Evolutionary conservation across 148 eudicot genomes (phyloP).

Genomic region (Spergularia bocconei): DNA sequence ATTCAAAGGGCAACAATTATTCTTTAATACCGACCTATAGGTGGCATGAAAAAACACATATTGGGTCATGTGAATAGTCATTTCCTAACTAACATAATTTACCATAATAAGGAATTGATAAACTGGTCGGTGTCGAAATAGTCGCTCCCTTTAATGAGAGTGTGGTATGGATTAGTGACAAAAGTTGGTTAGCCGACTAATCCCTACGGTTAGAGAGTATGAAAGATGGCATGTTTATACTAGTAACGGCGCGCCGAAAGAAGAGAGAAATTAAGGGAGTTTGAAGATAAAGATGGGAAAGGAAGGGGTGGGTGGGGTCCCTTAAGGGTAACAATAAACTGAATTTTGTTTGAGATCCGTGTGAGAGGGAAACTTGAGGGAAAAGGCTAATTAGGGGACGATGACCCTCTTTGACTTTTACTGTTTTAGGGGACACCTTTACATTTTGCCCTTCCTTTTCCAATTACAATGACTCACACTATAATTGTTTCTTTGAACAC

Average conservation of each 20-base stretch:
- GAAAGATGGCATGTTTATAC: not conserved
- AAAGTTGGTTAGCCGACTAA: too few species aligned
- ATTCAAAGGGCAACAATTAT: too few species aligned
- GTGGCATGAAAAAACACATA: too few species aligned
- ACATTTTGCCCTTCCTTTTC: conserved; percentile 5
- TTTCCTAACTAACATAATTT: too few species aligned
- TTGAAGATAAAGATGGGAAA: not conserved
- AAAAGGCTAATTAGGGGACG: not conserved
- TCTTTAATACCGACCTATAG: too few species aligned
- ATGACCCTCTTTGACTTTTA: conserved; percentile 14
- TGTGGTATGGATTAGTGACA: too few species aligned
- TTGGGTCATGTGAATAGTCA: too few species aligned
- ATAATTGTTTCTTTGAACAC: too few species aligned
- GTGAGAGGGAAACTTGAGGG: not conserved
- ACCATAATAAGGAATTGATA: too few species aligned
- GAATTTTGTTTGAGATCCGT: conserved; percentile 14
- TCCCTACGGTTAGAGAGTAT: not conserved
- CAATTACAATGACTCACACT: too few species aligned
- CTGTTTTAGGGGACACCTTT: conserved; percentile 19
- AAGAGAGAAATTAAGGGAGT: not conserved
- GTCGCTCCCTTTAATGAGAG: too few species aligned
- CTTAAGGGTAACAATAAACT: not conserved
- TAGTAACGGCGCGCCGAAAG: conserved; percentile 22
- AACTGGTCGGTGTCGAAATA: too few species aligned
- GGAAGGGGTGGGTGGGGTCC: not conserved